phyloP scores from a whole-genome alignment of 768 basidiomycete genomes.

The Hericium alpestre region DNA sequence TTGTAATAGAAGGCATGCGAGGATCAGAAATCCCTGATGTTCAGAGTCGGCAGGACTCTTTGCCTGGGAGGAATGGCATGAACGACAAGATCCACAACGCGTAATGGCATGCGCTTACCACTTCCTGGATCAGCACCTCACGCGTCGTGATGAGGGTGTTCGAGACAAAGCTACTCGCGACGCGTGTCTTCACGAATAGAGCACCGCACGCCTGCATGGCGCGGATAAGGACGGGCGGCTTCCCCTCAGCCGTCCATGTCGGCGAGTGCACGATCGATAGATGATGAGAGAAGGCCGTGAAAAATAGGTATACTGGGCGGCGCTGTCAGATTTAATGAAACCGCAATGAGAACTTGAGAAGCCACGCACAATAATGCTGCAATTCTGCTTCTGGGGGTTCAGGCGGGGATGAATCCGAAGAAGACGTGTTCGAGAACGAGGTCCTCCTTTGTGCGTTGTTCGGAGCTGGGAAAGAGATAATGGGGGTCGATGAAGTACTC shows the following conservation, averaged over 20 bases:
- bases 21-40: slow-evolving; percentile 23
- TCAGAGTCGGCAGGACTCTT: slow-evolving; percentile 6
- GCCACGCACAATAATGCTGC: slow-evolving; percentile 38
- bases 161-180: slow-evolving; percentile 34
- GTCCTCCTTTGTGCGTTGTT: too few relatives aligned
- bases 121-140: slow-evolving; percentile 36
- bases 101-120: slow-evolving; percentile 25
- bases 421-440: too few relatives aligned
- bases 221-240: slow-evolving; percentile 35
- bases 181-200: slow-evolving; percentile 34
- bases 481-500: too few relatives aligned
- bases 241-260: slow-evolving; percentile 36
- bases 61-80: slow-evolving; percentile 4
- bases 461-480: too few relatives aligned
- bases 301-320: slow-evolving; percentile 36
- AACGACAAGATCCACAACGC: not conserved
- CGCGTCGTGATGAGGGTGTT: slow-evolving; percentile 30
- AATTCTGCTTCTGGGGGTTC: slow-evolving; percentile 18
- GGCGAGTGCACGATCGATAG: slow-evolving; percentile 40
- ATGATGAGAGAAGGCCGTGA: slow-evolving; percentile 37
- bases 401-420: not conserved
- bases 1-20: slow-evolving; percentile 35
- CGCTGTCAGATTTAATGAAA: not conserved
- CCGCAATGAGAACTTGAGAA: slow-evolving; percentile 6
- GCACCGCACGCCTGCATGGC: slow-evolving; percentile 48